Conservation (phyloP, 768 basidiomycete species). For the Peribolospora kevripleyi region DNA sequence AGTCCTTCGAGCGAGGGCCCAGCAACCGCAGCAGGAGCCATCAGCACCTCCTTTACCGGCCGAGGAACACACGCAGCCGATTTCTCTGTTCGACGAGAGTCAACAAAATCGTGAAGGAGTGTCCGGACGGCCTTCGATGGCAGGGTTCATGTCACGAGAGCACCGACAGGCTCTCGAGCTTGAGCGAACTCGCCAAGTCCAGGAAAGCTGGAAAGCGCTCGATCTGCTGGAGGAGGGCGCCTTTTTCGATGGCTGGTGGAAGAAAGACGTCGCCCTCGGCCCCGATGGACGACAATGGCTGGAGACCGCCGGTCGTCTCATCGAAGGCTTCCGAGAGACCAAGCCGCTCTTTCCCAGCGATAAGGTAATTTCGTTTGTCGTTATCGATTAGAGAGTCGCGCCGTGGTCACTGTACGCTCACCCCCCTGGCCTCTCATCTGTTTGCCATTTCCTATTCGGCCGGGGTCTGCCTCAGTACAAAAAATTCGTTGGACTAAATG, state of each 20-base stretch:
- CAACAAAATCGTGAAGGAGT: not conserved
- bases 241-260: conserved; percentile 15
- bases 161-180: too few relatives aligned
- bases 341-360: conserved; percentile 56
- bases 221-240: conserved; percentile 30
- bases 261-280: conserved; percentile 20
- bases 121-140: too few relatives aligned
- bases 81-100: conserved; percentile 42
- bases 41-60: not conserved
- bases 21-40: not conserved
- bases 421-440: not conserved
- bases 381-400: conserved; percentile 5
- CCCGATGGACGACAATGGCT: conserved; percentile 42
- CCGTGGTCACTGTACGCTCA: not conserved
- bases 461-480: conserved; percentile 2
- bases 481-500: conserved; percentile 10
- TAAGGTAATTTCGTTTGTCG: conserved; percentile 27
- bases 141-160: too few relatives aligned
- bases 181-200: too few relatives aligned
- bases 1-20: too few relatives aligned
- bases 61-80: not conserved
- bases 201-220: not conserved
- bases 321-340: conserved; percentile 75
- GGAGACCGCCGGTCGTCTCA: conserved; percentile 54
- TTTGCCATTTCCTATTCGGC: conserved; percentile 1